phyloP scores from a whole-genome alignment of 2,329 filamentous ascomycete genomes.

The Calonectria henricotiae region DNA sequence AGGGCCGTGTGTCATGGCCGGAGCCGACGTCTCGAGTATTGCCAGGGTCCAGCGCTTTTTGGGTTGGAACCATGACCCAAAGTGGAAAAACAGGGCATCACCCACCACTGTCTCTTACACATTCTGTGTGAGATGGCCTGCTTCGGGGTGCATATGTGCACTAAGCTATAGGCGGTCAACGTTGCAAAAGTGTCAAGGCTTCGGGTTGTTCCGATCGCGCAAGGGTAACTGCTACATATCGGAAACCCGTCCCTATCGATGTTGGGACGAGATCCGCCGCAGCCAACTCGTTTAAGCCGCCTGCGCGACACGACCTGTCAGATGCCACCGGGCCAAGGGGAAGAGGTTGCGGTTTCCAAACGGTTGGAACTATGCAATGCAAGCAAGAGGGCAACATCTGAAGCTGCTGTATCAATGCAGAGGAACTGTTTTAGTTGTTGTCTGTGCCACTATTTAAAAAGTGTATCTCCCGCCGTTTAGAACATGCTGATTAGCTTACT shows the following conservation, averaged over 20 bases:
- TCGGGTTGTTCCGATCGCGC: slow-evolving; percentile 27
- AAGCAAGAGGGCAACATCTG: not conserved
- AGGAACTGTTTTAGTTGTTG: not conserved
- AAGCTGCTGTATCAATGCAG: slow-evolving; percentile 13
- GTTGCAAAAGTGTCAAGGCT: not conserved
- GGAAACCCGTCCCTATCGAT: slow-evolving; percentile 24
- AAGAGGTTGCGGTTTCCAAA: not conserved
- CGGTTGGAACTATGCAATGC: slow-evolving; percentile 12
- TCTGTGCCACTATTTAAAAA: not conserved
- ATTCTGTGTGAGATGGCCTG: slow-evolving; percentile 24
- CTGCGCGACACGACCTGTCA: slow-evolving; percentile 42
- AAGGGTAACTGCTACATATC: slow-evolving; percentile 18
- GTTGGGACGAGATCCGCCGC: slow-evolving; percentile 44
- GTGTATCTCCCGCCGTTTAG: not conserved
- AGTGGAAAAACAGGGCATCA: slow-evolving; percentile 37
- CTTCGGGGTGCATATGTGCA: not conserved
- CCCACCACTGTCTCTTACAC: slow-evolving; percentile 31
- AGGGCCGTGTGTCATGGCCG: slow-evolving; percentile 36
- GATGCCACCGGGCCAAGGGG: slow-evolving; percentile 25
- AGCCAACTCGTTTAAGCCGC: slow-evolving; percentile 35
- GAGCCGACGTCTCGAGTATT: slow-evolving; percentile 46
- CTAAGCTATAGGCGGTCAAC: slow-evolving; percentile 3
- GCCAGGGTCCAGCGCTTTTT: slow-evolving; percentile 41
- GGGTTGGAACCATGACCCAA: slow-evolving; percentile 42
- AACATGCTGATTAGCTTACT: slow-evolving; percentile 2